phyloP scores from a whole-genome alignment of 2,329 filamentous ascomycete genomes.

The Penicillium sp. region DNA sequence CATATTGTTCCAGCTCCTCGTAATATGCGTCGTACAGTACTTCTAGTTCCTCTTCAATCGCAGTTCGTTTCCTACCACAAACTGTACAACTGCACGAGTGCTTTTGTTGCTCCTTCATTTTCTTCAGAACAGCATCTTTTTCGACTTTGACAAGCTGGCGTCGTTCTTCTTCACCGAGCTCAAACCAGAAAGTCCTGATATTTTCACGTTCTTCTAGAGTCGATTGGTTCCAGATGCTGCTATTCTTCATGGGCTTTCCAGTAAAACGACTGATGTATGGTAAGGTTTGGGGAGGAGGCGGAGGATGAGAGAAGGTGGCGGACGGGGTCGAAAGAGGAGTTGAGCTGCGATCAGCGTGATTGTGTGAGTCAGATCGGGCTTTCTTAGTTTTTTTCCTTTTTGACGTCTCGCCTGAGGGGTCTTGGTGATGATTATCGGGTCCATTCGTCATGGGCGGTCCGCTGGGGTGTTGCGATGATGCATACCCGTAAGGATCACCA shows the following conservation, averaged over 20 bases:
- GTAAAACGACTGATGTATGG: constrained; percentile 44
- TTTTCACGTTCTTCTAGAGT: constrained; percentile 92
- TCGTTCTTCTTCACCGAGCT: constrained; percentile 87
- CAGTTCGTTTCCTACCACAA: constrained; percentile 90
- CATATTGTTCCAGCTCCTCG: constrained; percentile 95
- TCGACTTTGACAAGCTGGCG: constrained; percentile 96
- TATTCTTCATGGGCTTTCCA: constrained; percentile 64
- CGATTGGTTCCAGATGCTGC: constrained; percentile 91
- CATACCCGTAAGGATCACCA: constrained; percentile 56
- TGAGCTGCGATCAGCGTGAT: constrained; percentile 38
- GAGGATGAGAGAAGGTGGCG: constrained; percentile 41
- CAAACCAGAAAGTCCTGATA: constrained; percentile 98
- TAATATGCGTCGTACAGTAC: constrained; percentile 98
- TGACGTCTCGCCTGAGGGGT: constrained; percentile 31
- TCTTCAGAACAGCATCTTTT: constrained; percentile 94
- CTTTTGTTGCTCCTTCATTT: constrained; percentile 99
- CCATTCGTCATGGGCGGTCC: constrained; percentile 18
- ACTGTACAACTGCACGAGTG: constrained; percentile 98
- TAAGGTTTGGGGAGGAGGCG: constrained; percentile 46
- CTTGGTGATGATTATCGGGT: constrained; percentile 23
- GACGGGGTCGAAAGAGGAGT: constrained; percentile 46
- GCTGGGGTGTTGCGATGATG: constrained; percentile 30
- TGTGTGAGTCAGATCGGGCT: constrained; percentile 35
- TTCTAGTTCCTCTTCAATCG: constrained; percentile 96
- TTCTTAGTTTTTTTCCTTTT: constrained; percentile 46